These are phyloP conservation scores for Penicillium glabrum DNA, from an alignment of 2,329 filamentous ascomycete genomes.

Conservation along the genomic window DNA sequence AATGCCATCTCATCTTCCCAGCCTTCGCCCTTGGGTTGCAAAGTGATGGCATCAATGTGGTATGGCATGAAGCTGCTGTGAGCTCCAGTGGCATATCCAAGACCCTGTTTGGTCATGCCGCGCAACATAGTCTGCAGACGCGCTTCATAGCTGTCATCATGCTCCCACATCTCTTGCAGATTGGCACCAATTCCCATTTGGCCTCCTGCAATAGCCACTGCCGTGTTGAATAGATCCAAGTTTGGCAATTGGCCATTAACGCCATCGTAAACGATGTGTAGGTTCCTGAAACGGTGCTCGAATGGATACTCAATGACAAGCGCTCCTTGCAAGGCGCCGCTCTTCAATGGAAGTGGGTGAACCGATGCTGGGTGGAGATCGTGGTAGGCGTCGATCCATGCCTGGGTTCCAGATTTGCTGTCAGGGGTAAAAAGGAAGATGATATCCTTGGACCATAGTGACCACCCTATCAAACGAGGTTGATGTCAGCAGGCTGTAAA, in stretches of 20 bases:
- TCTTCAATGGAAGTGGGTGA: constrained; percentile 79
- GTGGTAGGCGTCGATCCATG: constrained; percentile 98
- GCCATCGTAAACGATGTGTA: constrained; percentile 93
- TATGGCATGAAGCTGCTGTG: constrained; percentile 98
- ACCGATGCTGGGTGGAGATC: constrained; percentile 75
- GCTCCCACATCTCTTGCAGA: constrained; percentile 81
- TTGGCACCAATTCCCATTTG: constrained; percentile 88
- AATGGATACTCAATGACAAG: constrained; percentile 91
- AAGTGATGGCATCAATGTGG: constrained; percentile 91
- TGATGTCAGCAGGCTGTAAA: constrained; percentile 7
- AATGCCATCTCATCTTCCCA: constrained; percentile 99
- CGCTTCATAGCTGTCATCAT: constrained; percentile 74
- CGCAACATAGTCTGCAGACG: constrained; percentile 84
- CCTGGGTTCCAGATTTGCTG: constrained; percentile 85
- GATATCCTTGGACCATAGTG: constrained; percentile 98
- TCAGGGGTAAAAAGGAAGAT: constrained; percentile 88
- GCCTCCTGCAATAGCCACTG: constrained; percentile 79
- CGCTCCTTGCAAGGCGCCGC: constrained; percentile 87
- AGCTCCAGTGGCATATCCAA: constrained; percentile 84
- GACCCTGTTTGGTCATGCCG: constrained; percentile 87
- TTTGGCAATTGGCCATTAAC: constrained; percentile 95
- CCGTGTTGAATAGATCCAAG: constrained; percentile 91
- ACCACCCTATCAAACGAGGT: constrained; percentile 65
- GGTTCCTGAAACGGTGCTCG: constrained; percentile 77
- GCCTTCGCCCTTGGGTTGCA: constrained; percentile 85